These are phyloP conservation scores for Chamaenerion angustifolium DNA, from an alignment of 345 rosid species.

Conservation along the genomic window DNA sequence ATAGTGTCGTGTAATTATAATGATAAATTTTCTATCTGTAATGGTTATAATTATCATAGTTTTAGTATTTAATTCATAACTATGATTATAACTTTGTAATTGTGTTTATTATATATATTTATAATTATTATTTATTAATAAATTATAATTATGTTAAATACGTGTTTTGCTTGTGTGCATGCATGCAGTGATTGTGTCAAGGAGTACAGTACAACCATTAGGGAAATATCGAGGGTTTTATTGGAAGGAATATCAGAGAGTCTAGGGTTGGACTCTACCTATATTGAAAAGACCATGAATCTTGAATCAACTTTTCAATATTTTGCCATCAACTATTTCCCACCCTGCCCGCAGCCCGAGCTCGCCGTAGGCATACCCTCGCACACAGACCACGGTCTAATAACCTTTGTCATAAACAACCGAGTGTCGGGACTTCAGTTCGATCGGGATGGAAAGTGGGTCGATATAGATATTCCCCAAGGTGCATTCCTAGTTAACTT, in stretches of 20 bases:
- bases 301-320: constrained; percentile 20
- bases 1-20: too few species aligned
- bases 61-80: too few species aligned
- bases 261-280: constrained; percentile 23
- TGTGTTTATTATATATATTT: too few species aligned
- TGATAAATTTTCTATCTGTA: too few species aligned
- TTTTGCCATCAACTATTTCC: constrained; percentile 20
- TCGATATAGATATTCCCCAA: constrained; percentile 14
- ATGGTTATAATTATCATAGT: too few species aligned
- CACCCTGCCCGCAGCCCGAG: constrained; percentile 40
- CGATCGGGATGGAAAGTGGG: constrained; percentile 27
- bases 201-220: constrained; percentile 14
- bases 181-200: constrained; percentile 16
- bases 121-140: too few species aligned
- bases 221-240: constrained; percentile 20
- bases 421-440: constrained; percentile 32
- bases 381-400: constrained; percentile 38
- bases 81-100: too few species aligned
- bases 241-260: constrained; percentile 32
- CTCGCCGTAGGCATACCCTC: constrained; percentile 36
- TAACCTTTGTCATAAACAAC: constrained; percentile 30
- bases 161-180: too few species aligned
- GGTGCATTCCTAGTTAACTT: constrained; percentile 27
- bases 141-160: too few species aligned
- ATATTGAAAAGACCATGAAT: constrained; percentile 17